A percentile compares a stretch with the other conserved stretches of the same genome.
phyloP scores from a whole-genome alignment of 1,139 yeast genomes.

The Zygoascus meyerae region DNA sequence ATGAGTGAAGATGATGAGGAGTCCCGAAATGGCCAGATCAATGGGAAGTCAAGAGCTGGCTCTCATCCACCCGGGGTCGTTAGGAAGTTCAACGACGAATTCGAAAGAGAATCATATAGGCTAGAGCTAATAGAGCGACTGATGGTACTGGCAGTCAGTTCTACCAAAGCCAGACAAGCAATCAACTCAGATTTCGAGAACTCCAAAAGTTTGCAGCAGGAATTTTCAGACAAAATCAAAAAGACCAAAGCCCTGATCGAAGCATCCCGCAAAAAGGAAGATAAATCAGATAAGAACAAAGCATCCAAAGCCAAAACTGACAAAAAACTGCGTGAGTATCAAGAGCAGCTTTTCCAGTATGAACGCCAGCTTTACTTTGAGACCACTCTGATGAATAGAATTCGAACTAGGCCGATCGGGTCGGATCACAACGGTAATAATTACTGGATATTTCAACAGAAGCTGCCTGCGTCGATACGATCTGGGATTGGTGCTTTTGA shows the following conservation, averaged over 20 bases:
- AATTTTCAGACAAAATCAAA: conserved; percentile 26
- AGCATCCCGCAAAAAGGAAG: conserved; percentile 26
- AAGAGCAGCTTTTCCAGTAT: neutral
- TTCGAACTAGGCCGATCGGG: conserved; percentile 34
- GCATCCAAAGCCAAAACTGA: conserved; percentile 24
- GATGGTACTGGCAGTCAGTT: conserved; percentile 26
- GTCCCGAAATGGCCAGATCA: neutral
- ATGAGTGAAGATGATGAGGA: conserved; percentile 8
- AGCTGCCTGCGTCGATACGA: conserved; percentile 17
- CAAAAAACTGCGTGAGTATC: neutral
- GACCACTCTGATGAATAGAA: conserved; percentile 21
- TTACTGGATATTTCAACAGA: conserved; percentile 37
- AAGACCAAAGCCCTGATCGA: conserved; percentile 23
- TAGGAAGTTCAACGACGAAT: neutral
- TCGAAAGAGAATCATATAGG: conserved; percentile 11
- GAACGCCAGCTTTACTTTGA: conserved; percentile 8
- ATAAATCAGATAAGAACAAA: conserved; percentile 16
- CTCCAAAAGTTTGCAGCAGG: conserved; percentile 23
- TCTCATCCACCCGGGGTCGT: neutral
- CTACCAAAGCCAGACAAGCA: conserved; percentile 33
- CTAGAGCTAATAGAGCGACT: conserved; percentile 18
- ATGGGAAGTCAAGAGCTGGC: neutral
- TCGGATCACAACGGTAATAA: conserved; percentile 32
- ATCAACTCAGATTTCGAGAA: conserved; percentile 30
- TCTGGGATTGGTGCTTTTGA: conserved; percentile 12